phyloP scores from a whole-genome alignment of 768 basidiomycete genomes.

The Pilatotrama ljubarskyi region DNA sequence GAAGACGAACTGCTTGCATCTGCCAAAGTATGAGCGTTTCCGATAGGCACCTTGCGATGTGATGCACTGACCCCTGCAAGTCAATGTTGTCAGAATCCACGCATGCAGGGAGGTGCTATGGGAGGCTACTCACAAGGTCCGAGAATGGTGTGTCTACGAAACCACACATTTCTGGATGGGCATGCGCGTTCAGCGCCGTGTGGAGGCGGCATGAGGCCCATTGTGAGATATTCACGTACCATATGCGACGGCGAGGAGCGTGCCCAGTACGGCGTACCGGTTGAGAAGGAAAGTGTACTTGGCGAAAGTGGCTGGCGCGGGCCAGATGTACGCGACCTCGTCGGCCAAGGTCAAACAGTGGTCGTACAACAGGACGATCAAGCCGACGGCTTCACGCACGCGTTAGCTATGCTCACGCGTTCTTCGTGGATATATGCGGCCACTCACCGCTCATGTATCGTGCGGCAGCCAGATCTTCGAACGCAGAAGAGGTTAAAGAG shows the following conservation, averaged over 20 bases:
- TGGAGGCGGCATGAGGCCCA: background rate
- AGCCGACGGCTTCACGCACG: constrained; percentile 30
- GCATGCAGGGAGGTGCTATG: background rate
- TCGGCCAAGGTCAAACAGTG: constrained; percentile 42
- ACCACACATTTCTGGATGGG: constrained; percentile 28
- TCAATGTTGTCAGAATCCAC: background rate
- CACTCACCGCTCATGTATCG: constrained; percentile 8
- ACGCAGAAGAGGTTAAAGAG: background rate
- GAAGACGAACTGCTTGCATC: constrained; percentile 34
- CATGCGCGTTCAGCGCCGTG: background rate
- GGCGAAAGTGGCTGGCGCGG: constrained; percentile 35
- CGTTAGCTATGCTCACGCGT: background rate
- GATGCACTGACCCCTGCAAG: constrained; percentile 9
- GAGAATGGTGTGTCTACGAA: constrained; percentile 18
- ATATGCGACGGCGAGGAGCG: constrained; percentile 28
- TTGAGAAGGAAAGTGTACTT: constrained; percentile 43
- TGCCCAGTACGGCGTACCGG: constrained; percentile 38
- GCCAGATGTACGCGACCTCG: constrained; percentile 45
- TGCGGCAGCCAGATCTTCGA: constrained; percentile 3
- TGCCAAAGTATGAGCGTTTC: constrained; percentile 2
- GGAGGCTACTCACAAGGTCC: constrained; percentile 14
- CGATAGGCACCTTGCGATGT: no score
- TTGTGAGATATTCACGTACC: constrained; percentile 23
- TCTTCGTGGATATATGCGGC: background rate
- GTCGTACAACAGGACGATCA: constrained; percentile 42